Conservation (phyloP, 768 basidiomycete species). For the Phylloporus arenicola region DNA sequence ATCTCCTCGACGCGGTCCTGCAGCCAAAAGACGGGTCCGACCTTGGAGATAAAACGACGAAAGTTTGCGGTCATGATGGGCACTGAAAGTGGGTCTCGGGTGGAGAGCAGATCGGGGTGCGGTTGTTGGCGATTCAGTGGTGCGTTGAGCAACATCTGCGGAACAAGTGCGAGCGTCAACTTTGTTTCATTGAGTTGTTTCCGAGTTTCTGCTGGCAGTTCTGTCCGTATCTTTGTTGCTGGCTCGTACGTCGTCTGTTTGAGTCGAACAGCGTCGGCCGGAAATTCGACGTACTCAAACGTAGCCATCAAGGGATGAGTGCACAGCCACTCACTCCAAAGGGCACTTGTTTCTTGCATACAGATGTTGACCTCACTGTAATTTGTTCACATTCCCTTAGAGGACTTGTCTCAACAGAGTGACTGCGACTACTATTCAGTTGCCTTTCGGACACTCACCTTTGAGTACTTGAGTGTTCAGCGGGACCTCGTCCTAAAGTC, state of each 20-base stretch:
- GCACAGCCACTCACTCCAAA: background rate
- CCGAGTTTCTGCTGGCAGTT: background rate
- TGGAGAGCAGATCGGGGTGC: background rate
- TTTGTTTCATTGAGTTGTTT: background rate
- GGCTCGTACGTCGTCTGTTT: background rate
- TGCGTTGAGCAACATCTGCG: background rate
- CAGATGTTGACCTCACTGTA: too few relatives aligned
- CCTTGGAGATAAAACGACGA: slow-evolving; percentile 49
- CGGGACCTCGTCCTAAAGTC: too few relatives aligned
- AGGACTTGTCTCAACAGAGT: too few relatives aligned
- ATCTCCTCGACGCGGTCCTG: slow-evolving; percentile 86
- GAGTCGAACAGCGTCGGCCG: background rate
- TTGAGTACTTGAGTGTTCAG: too few relatives aligned
- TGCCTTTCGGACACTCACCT: too few relatives aligned
- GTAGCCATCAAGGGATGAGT: background rate
- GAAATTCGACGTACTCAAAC: background rate
- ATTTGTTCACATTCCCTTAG: too few relatives aligned
- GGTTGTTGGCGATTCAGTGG: background rate
- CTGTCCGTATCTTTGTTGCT: background rate
- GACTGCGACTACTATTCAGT: too few relatives aligned
- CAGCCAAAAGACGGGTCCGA: slow-evolving; percentile 63
- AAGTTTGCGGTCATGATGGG: slow-evolving; percentile 59
- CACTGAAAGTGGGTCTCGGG: slow-evolving; percentile 17
- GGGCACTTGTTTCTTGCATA: too few relatives aligned
- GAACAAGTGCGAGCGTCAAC: background rate